Base-by-base conservation (phyloP, 306 rosid genomes). In the Sindora glabra region DNA sequence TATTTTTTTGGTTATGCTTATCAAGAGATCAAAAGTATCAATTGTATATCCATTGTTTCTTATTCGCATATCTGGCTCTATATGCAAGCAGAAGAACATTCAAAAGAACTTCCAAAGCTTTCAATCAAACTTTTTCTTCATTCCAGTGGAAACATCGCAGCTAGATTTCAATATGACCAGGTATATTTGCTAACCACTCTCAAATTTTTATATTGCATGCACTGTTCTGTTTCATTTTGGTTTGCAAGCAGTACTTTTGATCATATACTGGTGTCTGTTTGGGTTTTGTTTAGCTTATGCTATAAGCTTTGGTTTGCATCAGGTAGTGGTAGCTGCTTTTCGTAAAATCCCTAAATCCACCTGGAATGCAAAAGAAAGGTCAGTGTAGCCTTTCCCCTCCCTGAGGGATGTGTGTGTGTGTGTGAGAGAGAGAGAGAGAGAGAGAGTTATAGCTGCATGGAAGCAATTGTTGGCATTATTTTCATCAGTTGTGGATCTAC, bases 331-430 rank as follows among this genome's bases (percentile, higher is more conserved):
- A 42, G 71, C 72, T 64, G 90, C 90, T 34, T 59, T 86, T 42
- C 86, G 85, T 22, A 75, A 54, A 74, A 80, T 88, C 54, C 83
- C 92, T 38, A 92, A 77, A 71, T 77, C 95, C 59, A 56, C 75
- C 40, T 92, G 98, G 96, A 70, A 81, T 72, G 86, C 84, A 7
- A 88, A 80, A 55, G 98, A 88, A 73, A 76, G 96, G 95, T 87
- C 19, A 21, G 29, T 56, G 16, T 17, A 23, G 51, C 53, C 41
- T 40, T 10, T 22, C 3, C 25, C 24, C 29, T 34, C 56, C 40
- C 29, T 30, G 26, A 10, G 22, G n/a, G 25, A 62, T 40, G 39
- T 42, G 36, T 10, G 38, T 1, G 8, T 41, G 16, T 16, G 32
- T 3, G 5, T 50, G 52, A 45, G 54, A n/a, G n/a, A n/a, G n/a